Evolutionary conservation across 192 early-diverging fungal genomes (phyloP).

Genomic region (Podochytrium sp.): DNA sequence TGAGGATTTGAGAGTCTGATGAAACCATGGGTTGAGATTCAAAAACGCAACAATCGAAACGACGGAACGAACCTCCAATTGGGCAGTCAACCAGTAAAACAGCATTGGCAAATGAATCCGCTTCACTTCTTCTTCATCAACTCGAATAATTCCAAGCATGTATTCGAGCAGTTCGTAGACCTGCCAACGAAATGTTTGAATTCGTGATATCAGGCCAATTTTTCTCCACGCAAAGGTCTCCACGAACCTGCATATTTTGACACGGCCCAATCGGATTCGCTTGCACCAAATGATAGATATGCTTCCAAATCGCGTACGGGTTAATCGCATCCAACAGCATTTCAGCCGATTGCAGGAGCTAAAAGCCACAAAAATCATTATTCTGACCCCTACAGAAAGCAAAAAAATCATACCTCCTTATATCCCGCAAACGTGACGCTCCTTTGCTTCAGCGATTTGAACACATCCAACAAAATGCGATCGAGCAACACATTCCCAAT

Average conservation of each 20-base stretch:
- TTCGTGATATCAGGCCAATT: slow-evolving; percentile 20
- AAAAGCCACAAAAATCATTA: background rate
- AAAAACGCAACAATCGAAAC: background rate
- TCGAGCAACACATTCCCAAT: slow-evolving; percentile 80
- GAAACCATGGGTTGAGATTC: background rate
- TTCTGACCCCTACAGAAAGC: background rate
- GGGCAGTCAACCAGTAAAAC: slow-evolving; percentile 56
- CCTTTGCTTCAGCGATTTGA: slow-evolving; percentile 64
- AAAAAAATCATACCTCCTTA: slow-evolving; percentile 17
- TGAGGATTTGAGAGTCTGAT: background rate
- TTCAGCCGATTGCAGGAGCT: slow-evolving; percentile 79
- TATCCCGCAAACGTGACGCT: background rate
- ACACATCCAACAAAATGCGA: slow-evolving; percentile 71
- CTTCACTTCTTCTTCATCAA: slow-evolving; percentile 81
- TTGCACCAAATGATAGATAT: slow-evolving; percentile 46
- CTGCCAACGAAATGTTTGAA: slow-evolving; percentile 33
- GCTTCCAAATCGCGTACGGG: slow-evolving; percentile 82
- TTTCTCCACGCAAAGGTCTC: no score
- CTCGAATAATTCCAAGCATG: slow-evolving; percentile 72
- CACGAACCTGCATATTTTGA: slow-evolving; percentile 17
- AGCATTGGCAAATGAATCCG: slow-evolving; percentile 84
- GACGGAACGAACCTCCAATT: slow-evolving; percentile 6
- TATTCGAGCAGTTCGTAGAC: slow-evolving; percentile 70
- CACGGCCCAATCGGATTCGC: background rate
- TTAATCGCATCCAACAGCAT: slow-evolving; percentile 93